Percentiles rank a stretch among this genome's conserved stretches.
phyloP scores from a whole-genome alignment of 208 protist species.

The Leishmania guyanensis region DNA sequence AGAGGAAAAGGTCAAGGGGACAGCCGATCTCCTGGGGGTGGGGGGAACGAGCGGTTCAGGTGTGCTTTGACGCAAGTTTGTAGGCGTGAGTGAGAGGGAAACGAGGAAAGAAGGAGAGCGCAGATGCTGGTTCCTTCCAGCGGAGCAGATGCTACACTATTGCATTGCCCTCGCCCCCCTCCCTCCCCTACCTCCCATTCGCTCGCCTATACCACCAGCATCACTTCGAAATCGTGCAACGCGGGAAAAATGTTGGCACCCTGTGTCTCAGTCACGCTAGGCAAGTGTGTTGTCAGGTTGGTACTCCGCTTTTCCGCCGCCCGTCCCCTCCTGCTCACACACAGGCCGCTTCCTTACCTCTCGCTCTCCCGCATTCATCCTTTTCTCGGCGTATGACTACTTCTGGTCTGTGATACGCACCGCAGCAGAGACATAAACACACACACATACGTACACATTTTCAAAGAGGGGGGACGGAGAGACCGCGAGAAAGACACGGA shows the following conservation, averaged over 20 bases:
- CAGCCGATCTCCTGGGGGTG: not conserved
- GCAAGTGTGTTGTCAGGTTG: not conserved
- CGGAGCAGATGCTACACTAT: not conserved
- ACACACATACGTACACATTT: not conserved
- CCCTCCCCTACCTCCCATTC: not conserved
- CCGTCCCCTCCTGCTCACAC: not conserved
- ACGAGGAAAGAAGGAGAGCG: slow-evolving; percentile 12
- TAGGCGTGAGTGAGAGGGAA: not conserved
- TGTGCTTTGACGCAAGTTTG: not conserved
- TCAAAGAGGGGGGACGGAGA: not conserved
- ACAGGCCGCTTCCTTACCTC: not conserved
- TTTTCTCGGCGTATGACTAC: not conserved
- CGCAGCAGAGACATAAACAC: not conserved
- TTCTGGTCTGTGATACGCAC: slow-evolving; percentile 3
- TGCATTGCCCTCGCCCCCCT: not conserved
- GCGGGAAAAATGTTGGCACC: not conserved
- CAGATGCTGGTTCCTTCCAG: not conserved
- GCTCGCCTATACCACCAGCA: not conserved
- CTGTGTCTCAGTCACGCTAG: not conserved
- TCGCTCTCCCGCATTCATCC: not conserved
- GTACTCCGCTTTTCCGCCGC: not conserved
- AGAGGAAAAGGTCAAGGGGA: not conserved
- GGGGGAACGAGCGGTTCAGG: not conserved
- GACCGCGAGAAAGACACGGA: not conserved
- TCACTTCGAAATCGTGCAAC: not conserved